phyloP scores from a whole-genome alignment of 768 basidiomycete genomes.

The Pholiota conissans region DNA sequence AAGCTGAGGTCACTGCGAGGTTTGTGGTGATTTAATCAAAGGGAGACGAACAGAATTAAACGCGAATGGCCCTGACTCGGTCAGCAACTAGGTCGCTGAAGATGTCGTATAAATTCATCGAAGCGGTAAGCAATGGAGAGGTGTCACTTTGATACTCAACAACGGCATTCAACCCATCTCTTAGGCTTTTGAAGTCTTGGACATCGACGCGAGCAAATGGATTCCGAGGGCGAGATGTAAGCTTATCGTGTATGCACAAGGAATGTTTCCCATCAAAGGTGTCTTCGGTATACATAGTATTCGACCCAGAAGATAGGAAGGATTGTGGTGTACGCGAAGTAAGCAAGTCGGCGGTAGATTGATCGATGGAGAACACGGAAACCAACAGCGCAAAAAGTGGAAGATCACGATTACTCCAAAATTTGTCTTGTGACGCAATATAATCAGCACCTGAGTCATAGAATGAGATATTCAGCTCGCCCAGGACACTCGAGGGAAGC shows the following conservation, averaged over 20 bases:
- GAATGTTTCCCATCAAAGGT: no score
- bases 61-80: background rate
- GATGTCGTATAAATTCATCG: background rate
- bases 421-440: background rate
- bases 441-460: background rate
- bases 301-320: no score
- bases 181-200: background rate
- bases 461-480: background rate
- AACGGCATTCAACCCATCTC: background rate
- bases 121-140: background rate
- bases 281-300: no score
- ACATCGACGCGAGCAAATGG: background rate
- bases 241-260: no score
- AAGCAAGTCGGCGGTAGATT: no score
- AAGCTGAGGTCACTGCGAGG: no score
- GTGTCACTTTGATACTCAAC: background rate
- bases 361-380: background rate
- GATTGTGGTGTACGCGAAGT: no score
- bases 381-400: background rate
- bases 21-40: background rate
- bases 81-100: background rate
- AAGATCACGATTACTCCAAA: background rate
- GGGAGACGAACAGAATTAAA: background rate
- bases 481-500: background rate
- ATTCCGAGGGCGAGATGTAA: no score